phyloP scores from a whole-genome alignment of 331 rosid genomes.

The Phaseolus coccineus region DNA sequence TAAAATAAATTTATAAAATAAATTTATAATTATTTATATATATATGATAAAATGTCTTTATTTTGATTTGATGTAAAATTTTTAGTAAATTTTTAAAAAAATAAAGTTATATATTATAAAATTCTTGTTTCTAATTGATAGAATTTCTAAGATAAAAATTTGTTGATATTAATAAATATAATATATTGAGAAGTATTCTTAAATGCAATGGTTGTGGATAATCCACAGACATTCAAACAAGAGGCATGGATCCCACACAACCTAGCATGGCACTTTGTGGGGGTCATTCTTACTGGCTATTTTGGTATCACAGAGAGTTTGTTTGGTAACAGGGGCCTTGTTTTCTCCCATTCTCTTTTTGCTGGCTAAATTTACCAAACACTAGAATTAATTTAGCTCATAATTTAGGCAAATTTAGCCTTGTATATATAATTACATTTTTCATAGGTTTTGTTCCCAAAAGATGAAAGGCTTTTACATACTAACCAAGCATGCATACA shows the following conservation, averaged over 20 bases:
- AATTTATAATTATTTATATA: too few relatives aligned
- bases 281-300: background rate
- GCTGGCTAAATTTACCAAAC: background rate
- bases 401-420: background rate
- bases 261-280: constrained; percentile 24
- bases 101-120: too few relatives aligned
- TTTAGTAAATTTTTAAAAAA: too few relatives aligned
- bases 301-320: background rate
- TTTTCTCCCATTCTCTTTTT: background rate
- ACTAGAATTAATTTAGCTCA: background rate
- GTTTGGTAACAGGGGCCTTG: background rate
- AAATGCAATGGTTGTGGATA: background rate
- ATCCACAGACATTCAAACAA: constrained; percentile 2
- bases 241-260: constrained; percentile 25
- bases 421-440: background rate
- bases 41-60: too few relatives aligned
- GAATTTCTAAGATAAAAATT: background rate
- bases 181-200: background rate
- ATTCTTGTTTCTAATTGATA: too few relatives aligned
- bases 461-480: background rate
- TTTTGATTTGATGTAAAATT: too few relatives aligned
- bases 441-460: background rate
- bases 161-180: background rate
- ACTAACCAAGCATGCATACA: background rate
- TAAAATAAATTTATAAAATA: too few relatives aligned